These are phyloP conservation scores for Crithidia fasciculata DNA, from an alignment of 208 protist genomes.

Conservation along the genomic window DNA sequence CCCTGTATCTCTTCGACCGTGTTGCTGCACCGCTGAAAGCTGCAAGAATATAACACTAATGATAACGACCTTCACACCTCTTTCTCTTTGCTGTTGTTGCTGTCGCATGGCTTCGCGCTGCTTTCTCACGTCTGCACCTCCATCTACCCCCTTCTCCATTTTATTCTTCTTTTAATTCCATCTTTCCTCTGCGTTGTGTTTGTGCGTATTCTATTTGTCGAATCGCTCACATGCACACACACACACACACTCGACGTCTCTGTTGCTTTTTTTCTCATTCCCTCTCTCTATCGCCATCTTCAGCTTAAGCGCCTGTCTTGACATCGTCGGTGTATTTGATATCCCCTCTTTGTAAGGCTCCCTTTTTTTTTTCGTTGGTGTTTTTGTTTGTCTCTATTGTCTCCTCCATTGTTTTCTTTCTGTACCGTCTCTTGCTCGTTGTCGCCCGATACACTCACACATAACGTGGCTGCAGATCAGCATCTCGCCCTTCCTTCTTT, in stretches of 20 bases:
- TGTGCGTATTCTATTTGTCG: background rate
- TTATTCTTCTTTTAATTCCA: background rate
- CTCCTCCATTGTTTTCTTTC: background rate
- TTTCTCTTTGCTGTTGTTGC: too few relatives aligned
- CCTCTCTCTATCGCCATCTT: constrained; percentile 16
- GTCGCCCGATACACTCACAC: too few relatives aligned
- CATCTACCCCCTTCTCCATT: too few relatives aligned
- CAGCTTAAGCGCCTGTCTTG: background rate
- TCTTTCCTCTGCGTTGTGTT: background rate
- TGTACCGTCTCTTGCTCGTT: too few relatives aligned
- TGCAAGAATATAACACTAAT: too few relatives aligned
- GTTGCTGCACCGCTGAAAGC: too few relatives aligned
- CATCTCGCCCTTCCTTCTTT: too few relatives aligned
- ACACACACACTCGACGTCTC: background rate
- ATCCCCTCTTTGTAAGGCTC: background rate
- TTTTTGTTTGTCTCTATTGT: constrained; percentile 1
- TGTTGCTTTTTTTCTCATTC: constrained; percentile 13
- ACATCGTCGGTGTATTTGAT: background rate
- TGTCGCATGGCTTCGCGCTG: too few relatives aligned
- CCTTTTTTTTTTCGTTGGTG: constrained; percentile 12
- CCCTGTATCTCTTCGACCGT: too few relatives aligned
- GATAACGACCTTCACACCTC: too few relatives aligned
- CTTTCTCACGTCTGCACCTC: too few relatives aligned
- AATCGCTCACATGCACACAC: background rate
- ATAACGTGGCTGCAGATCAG: too few relatives aligned